These are phyloP conservation scores for Sergeia podlipaevii DNA, from an alignment of 208 protist genomes.

Conservation along the genomic window DNA sequence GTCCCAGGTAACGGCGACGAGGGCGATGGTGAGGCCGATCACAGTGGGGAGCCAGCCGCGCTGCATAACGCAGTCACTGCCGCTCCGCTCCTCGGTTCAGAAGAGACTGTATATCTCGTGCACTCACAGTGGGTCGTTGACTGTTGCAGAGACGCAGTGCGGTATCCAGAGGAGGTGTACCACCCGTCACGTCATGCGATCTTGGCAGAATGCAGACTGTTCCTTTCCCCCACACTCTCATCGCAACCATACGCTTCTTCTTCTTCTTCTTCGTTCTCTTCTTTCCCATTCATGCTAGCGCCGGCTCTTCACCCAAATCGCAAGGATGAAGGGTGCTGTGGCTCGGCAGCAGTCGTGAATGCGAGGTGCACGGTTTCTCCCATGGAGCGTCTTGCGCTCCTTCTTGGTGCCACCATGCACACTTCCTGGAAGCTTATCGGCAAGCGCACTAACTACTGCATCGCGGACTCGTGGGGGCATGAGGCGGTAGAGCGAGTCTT, in stretches of 20 bases:
- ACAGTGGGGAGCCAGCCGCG: background rate
- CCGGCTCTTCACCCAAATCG: too few species aligned
- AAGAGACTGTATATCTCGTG: constrained; percentile 3
- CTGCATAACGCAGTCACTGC: too few species aligned
- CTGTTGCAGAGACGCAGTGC: constrained; percentile 8
- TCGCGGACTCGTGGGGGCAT: constrained; percentile 15
- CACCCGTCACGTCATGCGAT: constrained; percentile 6
- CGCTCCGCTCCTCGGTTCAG: too few species aligned
- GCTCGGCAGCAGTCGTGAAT: too few species aligned
- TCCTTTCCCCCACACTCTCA: constrained; percentile 1
- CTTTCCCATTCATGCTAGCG: too few species aligned
- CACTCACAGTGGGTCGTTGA: constrained; percentile 14
- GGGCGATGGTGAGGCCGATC: background rate
- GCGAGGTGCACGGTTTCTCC: too few species aligned
- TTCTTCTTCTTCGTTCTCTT: too few species aligned
- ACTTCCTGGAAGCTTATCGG: constrained; percentile 6
- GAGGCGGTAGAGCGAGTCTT: constrained; percentile 15
- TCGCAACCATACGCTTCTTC: background rate
- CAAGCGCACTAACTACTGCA: constrained; percentile 14
- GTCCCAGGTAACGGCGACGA: background rate
- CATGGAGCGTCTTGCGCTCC: background rate
- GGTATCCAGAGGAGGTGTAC: constrained; percentile 12
- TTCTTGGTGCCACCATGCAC: constrained; percentile 20
- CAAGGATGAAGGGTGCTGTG: too few species aligned
- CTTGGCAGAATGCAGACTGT: constrained; percentile 10